A percentile compares a stretch with the other conserved stretches of the same genome.
These are phyloP conservation scores for Cyclotella sp. DNA, from an alignment of 108 stramenopile genomes.

Conservation along the genomic window DNA sequence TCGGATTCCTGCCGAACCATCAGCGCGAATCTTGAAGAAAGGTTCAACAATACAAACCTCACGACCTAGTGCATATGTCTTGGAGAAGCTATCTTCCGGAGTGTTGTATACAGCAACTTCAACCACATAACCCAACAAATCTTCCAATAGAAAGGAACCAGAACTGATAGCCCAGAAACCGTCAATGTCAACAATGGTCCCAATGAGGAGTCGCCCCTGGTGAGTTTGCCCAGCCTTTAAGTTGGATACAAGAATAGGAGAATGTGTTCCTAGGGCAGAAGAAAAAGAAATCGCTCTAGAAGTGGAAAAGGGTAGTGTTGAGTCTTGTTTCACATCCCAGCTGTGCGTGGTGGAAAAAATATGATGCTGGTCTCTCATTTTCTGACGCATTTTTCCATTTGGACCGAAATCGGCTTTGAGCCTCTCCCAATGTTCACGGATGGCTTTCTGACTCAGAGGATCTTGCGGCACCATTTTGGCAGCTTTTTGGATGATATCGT, in stretches of 20 bases:
- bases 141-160: constrained; percentile 5
- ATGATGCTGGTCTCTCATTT: not conserved
- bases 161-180: constrained; percentile 12
- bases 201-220: constrained; percentile 1
- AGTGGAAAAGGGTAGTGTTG: not conserved
- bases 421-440: not conserved
- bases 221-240: not conserved
- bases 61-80: not conserved
- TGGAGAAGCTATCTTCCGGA: not conserved
- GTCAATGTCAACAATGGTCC: not conserved
- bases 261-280: not conserved
- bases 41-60: constrained; percentile 11
- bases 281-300: not conserved
- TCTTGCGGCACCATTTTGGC: not conserved
- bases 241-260: not conserved
- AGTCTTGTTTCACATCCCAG: not conserved
- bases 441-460: not conserved
- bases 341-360: constrained; percentile 1
- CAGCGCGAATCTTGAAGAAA: constrained; percentile 19
- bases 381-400: not conserved
- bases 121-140: not conserved
- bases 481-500: too few relatives aligned
- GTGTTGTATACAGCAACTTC: constrained; percentile 17
- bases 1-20: constrained; percentile 13
- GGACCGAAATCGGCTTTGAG: not conserved